Conservation (phyloP, 257 asterid species). For the Plantago major region DNA sequence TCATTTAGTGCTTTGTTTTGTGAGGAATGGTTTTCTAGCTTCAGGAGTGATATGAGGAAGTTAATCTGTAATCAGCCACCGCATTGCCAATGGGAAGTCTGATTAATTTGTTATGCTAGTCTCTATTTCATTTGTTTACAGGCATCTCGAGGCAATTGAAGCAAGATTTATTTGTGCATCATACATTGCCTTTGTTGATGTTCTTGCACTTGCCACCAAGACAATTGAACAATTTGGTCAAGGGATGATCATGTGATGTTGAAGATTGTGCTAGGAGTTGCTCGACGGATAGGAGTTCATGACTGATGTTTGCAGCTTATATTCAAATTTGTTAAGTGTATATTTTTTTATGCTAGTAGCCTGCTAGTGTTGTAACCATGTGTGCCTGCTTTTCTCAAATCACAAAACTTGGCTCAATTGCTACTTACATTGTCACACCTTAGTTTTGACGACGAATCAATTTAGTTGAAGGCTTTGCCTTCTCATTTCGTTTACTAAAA, state of each 20-base stretch:
- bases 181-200: slow-evolving; percentile 70
- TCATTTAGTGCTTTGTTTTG: neutral
- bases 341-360: neutral
- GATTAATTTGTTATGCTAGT: neutral
- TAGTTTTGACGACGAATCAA: too few species aligned
- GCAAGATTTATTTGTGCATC: slow-evolving; percentile 90
- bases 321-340: neutral
- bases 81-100: neutral
- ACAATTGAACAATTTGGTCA: slow-evolving; percentile 68
- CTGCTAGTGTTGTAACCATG: too few species aligned
- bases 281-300: neutral
- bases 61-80: too few species aligned
- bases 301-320: too few species aligned
- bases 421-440: too few species aligned
- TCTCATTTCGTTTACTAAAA: too few species aligned
- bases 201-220: slow-evolving; percentile 74
- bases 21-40: neutral
- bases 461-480: too few species aligned
- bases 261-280: neutral
- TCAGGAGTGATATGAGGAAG: neutral
- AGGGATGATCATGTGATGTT: slow-evolving; percentile 28
- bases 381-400: too few species aligned
- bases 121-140: slow-evolving; percentile 27
- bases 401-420: too few species aligned
- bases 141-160: slow-evolving; percentile 81